Percentiles rank a stretch among this genome's conserved stretches.
Conservation (phyloP, 352 stramenopile species). For the Phytopythium chamaehyphon region DNA sequence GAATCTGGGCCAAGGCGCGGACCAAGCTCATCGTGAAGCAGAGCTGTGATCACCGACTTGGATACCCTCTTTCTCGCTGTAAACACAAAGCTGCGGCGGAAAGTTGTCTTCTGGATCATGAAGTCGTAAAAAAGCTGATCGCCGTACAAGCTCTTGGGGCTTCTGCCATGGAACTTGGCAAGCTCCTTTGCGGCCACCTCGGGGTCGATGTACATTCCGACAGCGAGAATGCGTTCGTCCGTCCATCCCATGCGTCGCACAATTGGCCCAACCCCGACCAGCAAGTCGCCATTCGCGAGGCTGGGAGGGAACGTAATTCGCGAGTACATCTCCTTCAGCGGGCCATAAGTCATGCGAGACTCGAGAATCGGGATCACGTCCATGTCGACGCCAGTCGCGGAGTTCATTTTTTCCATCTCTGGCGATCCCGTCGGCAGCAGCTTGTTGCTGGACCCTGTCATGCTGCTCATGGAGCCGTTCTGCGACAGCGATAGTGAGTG, state of each 20-base stretch:
- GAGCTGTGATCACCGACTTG: constrained; percentile 60
- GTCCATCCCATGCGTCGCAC: constrained; percentile 80
- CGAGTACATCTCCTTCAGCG: constrained; percentile 74
- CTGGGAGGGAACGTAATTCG: constrained; percentile 73
- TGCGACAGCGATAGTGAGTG: constrained; percentile 20
- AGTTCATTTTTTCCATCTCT: constrained; percentile 19
- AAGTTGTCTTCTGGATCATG: constrained; percentile 47
- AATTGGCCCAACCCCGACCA: constrained; percentile 69
- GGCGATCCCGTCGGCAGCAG: constrained; percentile 19
- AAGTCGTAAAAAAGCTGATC: constrained; percentile 77
- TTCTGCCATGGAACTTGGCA: constrained; percentile 46
- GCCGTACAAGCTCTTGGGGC: constrained; percentile 58
- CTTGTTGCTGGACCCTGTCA: constrained; percentile 7
- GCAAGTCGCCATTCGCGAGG: constrained; percentile 66
- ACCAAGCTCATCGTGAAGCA: constrained; percentile 66
- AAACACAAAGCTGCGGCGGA: constrained; percentile 74
- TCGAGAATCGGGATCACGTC: constrained; percentile 57
- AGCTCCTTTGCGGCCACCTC: constrained; percentile 52
- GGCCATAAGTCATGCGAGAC: constrained; percentile 58
- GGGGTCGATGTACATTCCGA: constrained; percentile 76
- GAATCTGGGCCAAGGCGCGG: constrained; percentile 58
- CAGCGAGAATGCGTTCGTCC: constrained; percentile 74
- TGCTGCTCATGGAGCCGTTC: constrained; percentile 5
- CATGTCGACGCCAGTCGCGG: constrained; percentile 21
- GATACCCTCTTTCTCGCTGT: constrained; percentile 75